A percentile compares a stretch with the other conserved stretches of the same genome.
phyloP scores from a whole-genome alignment of 495 filamentous ascomycete species.

The Podospora appendiculata region DNA sequence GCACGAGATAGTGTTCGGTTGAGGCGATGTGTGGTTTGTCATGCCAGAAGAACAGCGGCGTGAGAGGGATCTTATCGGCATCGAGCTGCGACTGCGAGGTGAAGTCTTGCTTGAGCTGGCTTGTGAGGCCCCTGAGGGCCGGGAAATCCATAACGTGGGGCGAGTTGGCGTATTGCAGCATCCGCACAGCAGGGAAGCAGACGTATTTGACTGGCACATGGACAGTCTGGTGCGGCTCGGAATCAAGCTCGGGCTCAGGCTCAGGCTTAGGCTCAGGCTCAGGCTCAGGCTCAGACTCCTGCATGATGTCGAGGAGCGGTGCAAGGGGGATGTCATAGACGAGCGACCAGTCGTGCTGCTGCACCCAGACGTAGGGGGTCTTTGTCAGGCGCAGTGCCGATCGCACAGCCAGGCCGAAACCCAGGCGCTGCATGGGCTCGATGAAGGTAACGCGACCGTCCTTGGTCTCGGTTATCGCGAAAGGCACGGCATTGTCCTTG shows the following conservation, averaged over 20 bases:
- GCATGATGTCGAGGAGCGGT: constrained; percentile 33
- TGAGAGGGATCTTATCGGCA: constrained; percentile 26
- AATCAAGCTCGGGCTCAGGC: not conserved
- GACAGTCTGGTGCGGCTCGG: not conserved
- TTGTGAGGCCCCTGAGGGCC: constrained; percentile 33
- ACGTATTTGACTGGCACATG: constrained; percentile 11
- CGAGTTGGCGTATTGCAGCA: constrained; percentile 32
- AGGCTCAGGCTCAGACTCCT: constrained; percentile 9
- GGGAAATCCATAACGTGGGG: constrained; percentile 33
- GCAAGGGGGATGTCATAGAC: constrained; percentile 29
- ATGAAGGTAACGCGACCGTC: constrained; percentile 32
- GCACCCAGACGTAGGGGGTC: constrained; percentile 42
- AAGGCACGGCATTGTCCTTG: constrained; percentile 25
- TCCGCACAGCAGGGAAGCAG: constrained; percentile 28
- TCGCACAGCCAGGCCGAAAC: constrained; percentile 38
- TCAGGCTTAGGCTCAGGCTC: not conserved
- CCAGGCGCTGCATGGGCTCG: constrained; percentile 33
- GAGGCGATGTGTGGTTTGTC: constrained; percentile 41
- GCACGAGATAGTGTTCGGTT: constrained; percentile 33
- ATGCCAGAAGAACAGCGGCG: constrained; percentile 44
- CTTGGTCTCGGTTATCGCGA: constrained; percentile 23
- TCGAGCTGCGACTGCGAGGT: constrained; percentile 9
- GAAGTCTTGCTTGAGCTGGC: constrained; percentile 25
- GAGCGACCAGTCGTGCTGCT: constrained; percentile 42
- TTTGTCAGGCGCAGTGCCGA: constrained; percentile 29